Base-by-base conservation (phyloP, 139 green algal genomes). In the Zygnema cylindricum region DNA sequence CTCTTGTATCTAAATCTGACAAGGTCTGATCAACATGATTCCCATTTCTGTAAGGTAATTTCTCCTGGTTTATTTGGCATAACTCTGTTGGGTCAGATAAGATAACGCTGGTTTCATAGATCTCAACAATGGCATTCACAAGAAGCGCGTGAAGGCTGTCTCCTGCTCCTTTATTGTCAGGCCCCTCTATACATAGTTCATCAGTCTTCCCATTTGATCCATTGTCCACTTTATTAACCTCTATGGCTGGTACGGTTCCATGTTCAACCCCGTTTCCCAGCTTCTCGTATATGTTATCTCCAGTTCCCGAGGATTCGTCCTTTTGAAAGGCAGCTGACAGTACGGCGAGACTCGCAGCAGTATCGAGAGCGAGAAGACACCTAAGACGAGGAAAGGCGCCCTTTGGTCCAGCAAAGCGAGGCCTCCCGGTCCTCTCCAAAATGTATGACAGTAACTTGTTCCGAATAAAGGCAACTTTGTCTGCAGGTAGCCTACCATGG, bases 311-410 rank as follows among this genome's bases (percentile, higher is more conserved):
- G 16, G 75, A 76, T 22, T 75, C 42, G 33, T 88, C 71, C 2
- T 88, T 41, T 35, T 71, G 84, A 69, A 89, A 89, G 36, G 84
- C 84, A 36, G 54, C 1, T 16, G 73, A 39, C 32, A 89, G 84
- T 30, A 89, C 84, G 3, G 36, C 3, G 1, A 89, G 73, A n/a
- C 73, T 41, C 7, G 84, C 84, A 3, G 39, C 76, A 22, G 71
- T 33, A 21, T 89, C 84, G 38, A 89, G 71, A 32, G n/a, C 75
- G 3, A 89, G 35, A 40, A 89, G 84, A 7, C 7, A 88, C 25
- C 75, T 54, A 39, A 89, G 54, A 22, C 84, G 81, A 2, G 81
- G 81, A 85, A 81, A 54, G 77, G 35, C 83, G 77, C 36, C 77
- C 7, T 16, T 25, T 49, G 71, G 71, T 25, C 40, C 38, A 16